Conservation (phyloP, 768 basidiomycete genomes). For the Tulasnella sp. region DNA sequence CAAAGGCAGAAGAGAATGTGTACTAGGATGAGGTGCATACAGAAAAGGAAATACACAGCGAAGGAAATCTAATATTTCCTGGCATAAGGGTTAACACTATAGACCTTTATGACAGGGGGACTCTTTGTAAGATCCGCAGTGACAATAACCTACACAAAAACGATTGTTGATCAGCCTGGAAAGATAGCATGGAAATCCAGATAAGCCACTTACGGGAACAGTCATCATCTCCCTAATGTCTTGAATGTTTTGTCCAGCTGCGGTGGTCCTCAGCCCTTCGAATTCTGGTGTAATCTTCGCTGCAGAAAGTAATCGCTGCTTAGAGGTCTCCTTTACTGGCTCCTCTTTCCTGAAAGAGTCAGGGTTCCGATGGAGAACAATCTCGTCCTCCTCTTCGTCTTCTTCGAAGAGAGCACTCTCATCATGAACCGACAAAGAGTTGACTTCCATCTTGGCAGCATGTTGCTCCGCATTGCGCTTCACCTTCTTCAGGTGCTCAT, state of each 20-base stretch:
- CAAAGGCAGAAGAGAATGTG: neutral
- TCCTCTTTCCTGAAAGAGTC: constrained; percentile 23
- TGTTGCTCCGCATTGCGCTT: constrained; percentile 87
- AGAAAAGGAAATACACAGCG: neutral
- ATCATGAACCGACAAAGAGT: constrained; percentile 70
- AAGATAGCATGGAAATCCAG: neutral
- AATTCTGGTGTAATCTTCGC: constrained; percentile 65
- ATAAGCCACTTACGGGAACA: constrained; percentile 55
- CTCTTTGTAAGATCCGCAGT: constrained; percentile 92
- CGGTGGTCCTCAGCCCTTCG: constrained; percentile 62
- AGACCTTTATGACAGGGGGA: constrained; percentile 93
- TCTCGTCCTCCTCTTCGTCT: constrained; percentile 74
- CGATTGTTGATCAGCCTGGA: constrained; percentile 13
- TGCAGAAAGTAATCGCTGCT: constrained; percentile 65
- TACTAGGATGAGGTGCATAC: neutral
- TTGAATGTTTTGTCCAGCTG: constrained; percentile 85
- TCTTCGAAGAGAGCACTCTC: constrained; percentile 83
- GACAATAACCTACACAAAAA: constrained; percentile 60
- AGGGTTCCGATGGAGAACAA: constrained; percentile 53
- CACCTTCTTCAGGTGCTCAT: constrained; percentile 90
- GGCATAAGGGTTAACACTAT: constrained; percentile 87
- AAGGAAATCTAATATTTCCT: constrained; percentile 30
- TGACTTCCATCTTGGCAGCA: constrained; percentile 82
- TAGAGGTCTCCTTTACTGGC: constrained; percentile 46
- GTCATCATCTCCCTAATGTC: constrained; percentile 89